Percentiles rank a stretch among this genome's conserved stretches.
phyloP scores from a whole-genome alignment of 352 stramenopile genomes.

The Phytophthora chlamydospora region DNA sequence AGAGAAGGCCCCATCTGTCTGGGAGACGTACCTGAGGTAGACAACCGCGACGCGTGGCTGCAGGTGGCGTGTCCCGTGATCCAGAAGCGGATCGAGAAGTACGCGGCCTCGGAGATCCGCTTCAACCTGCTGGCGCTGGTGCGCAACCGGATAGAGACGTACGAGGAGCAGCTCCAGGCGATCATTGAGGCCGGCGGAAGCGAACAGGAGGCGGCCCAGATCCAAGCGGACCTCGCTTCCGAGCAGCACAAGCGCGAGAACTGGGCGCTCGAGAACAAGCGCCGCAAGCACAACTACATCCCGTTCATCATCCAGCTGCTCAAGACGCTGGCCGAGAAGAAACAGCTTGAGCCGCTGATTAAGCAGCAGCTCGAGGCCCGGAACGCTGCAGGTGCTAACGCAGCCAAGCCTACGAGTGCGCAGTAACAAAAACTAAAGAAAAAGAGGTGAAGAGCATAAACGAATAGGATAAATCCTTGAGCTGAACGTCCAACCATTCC shows the following conservation, averaged over 20 bases:
- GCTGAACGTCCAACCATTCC: neutral
- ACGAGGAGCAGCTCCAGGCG: conserved; percentile 49
- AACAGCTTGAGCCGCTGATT: conserved; percentile 83
- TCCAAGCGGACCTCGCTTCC: conserved; percentile 54
- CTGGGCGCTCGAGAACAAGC: conserved; percentile 92
- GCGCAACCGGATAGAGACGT: conserved; percentile 74
- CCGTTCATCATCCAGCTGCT: conserved; percentile 95
- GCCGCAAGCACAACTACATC: conserved; percentile 97
- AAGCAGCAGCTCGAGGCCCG: conserved; percentile 60
- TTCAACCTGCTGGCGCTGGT: conserved; percentile 97
- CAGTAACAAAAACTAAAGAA: conserved; percentile 24
- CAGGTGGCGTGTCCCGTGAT: conserved; percentile 91
- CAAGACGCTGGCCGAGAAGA: conserved; percentile 91
- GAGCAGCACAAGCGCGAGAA: conserved; percentile 77
- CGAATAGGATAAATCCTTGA: conserved; percentile 1
- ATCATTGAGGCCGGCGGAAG: conserved; percentile 45
- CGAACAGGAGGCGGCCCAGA: conserved; percentile 43
- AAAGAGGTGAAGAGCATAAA: conserved; percentile 7
- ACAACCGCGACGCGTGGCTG: conserved; percentile 79
- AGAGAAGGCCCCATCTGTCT: conserved; percentile 90
- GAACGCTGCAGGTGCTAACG: conserved; percentile 20
- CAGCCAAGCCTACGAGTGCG: conserved; percentile 21
- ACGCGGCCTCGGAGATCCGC: conserved; percentile 92
- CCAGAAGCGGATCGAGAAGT: conserved; percentile 93
- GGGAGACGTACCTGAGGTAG: conserved; percentile 49